Base-by-base conservation (phyloP, 148 eudicot species). In the Polygonum maritimum region DNA sequence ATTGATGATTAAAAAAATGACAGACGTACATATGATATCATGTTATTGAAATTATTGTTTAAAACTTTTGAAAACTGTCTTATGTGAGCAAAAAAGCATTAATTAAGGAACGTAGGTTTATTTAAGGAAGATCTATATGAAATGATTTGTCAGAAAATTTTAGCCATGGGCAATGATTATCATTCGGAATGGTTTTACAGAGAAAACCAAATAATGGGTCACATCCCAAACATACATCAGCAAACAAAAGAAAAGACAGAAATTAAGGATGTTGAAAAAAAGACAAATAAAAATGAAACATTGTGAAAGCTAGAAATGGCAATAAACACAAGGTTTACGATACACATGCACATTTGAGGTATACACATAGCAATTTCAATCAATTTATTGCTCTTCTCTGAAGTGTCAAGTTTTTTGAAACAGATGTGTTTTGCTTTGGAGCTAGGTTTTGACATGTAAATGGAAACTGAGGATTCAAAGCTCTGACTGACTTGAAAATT, bases 211-310 rank as follows among this genome's bases (percentile, higher is more conserved):
- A n/a, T n/a, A 63, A 63, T 31, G 69, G 39, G 71, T 67, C 71
- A 67, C 45, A 67, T 67, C 71, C 71, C 71, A 67, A 65, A 36
- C 22, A 6, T 54, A 54, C 71, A 67, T 67, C 71, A 67, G 71
- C 21, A 35, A 35, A 15, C 38, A 62, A 67, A 67, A 36, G 45
- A 67, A 65, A 65, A 65, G 70, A 65, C 70, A 65, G 70, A 65
- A 33, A 63, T 63, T 63, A 33, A 63, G 65, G 33, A 58, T 58
- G 65, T 58, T 22, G 10, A 26, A 19, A 35, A 63, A 63, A 4
- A 31, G 13, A 65, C n/a, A n/a, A 26, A 2, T 7, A 36, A 13
- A 58, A 21, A 26, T 7, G 36, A 5, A 65, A 65, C 15, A 22
- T 8, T 60, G 6, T 38, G 44, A 67, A 67, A 67, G 44, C 45